Conservation (phyloP, 139 green algal genomes). For the Chlamydomonas eustigma region DNA sequence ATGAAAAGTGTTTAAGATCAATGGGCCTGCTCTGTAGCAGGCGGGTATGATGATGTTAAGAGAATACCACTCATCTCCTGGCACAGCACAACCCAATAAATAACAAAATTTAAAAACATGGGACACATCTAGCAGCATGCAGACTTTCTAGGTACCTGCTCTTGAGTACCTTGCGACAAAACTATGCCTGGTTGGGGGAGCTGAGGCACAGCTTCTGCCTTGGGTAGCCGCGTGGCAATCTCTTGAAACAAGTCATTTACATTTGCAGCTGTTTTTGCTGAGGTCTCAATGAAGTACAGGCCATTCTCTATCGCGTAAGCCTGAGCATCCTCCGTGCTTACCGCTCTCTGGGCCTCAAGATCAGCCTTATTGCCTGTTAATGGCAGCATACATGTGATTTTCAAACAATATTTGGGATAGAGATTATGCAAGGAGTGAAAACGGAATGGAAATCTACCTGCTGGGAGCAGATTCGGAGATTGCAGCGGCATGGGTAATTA, state of each 20-base stretch:
- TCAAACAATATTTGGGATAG: no score
- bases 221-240: slow-evolving; percentile 67
- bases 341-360: slow-evolving; percentile 60
- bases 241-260: slow-evolving; percentile 83
- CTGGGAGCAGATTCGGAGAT: background rate
- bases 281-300: slow-evolving; percentile 86
- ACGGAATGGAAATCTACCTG: background rate
- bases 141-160: background rate
- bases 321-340: slow-evolving; percentile 64
- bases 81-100: background rate
- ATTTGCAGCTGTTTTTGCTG: slow-evolving; percentile 83
- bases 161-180: slow-evolving; percentile 11
- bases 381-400: no score
- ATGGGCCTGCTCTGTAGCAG: no score
- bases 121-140: slow-evolving; percentile 11
- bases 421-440: no score
- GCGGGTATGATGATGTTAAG: no score
- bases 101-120: background rate
- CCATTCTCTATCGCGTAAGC: slow-evolving; percentile 82
- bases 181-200: slow-evolving; percentile 22
- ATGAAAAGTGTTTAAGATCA: background rate
- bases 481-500: background rate
- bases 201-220: slow-evolving; percentile 24
- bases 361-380: slow-evolving; percentile 92
- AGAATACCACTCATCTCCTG: background rate